These are phyloP conservation scores for Vitis hybrid DNA, from an alignment of 177 flowering plant species.

Conservation along the genomic window DNA sequence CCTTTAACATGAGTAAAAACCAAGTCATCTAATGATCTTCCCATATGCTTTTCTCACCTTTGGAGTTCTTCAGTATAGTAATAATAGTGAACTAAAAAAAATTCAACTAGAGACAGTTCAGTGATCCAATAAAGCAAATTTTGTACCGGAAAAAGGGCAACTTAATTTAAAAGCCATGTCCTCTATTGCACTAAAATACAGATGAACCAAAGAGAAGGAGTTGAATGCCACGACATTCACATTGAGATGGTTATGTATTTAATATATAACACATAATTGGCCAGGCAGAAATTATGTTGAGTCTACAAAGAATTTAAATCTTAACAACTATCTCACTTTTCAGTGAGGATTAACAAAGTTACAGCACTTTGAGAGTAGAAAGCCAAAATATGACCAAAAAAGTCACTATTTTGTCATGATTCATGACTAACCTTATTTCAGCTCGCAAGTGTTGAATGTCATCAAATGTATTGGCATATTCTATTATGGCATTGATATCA, in stretches of 20 bases:
- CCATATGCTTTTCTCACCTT: too few species aligned
- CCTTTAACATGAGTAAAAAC: neutral
- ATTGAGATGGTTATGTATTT: neutral
- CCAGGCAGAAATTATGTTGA: neutral
- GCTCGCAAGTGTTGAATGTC: constrained; percentile 90
- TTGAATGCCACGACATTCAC: too few species aligned
- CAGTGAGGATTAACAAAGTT: neutral
- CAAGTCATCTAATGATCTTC: neutral
- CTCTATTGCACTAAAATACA: too few species aligned
- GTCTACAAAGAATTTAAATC: too few species aligned
- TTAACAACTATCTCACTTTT: neutral
- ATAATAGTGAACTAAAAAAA: too few species aligned
- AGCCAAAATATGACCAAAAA: neutral
- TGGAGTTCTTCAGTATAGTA: too few species aligned
- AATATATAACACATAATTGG: neutral
- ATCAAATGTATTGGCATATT: constrained; percentile 57
- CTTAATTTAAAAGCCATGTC: too few species aligned
- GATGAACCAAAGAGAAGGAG: too few species aligned
- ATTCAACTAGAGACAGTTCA: too few species aligned
- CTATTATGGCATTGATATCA: constrained; percentile 70
- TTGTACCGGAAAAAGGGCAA: too few species aligned
- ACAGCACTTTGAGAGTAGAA: neutral
- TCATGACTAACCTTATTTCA: constrained; percentile 69
- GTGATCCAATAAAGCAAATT: too few species aligned
- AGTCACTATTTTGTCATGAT: neutral